Evolutionary conservation across 2,329 filamentous ascomycete genomes (phyloP), one percentile per base, ranked within the genome.

Genomic region (Trichoderma oligosporum): DNA sequence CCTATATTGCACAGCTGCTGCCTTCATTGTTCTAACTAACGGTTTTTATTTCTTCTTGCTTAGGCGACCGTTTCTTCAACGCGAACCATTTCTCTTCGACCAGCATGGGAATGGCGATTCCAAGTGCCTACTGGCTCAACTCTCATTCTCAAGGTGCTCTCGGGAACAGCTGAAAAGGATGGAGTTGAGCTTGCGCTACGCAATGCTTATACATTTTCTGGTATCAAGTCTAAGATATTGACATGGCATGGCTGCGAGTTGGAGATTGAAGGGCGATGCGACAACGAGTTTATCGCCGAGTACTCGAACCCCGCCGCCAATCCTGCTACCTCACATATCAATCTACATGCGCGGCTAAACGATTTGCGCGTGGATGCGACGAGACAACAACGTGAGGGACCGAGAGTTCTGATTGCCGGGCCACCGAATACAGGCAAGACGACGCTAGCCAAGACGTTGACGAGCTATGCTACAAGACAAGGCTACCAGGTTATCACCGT

Each of bases 231-330:
- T 58, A 92, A 93, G 60, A 87, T 99, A 67, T 89, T 89, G 71
- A 96, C 92, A 49, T 96, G 91, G 87, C 85, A 93, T 67, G 93
- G 94, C 65, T 97, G 91, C 73, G 85, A 85, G 53, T 76, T 99
- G 60, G 89, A 97, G 71, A 79, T 97, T 59, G 83, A 80, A 41
- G 86, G 86, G 2, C 74, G 76, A 9, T 80, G 80, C 49, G 76
- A 82, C 44, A 71, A 76, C 56, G 79, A 82, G 61, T 75, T 73
- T 46, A 73, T 82, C 24, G 86, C 86, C 41, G 83, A 88, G 55
- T 86, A 82, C 56, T 57, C 83, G 78, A 73, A 83, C 70, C 74
- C 89, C 0, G 86, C 90, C 66, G 89, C 94, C 68, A 95, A 91
- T 29, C 88, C 90, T 3, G 88, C 92, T 77, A 82, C 86, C 56